These are phyloP conservation scores for Mycena citricolor DNA, from an alignment of 1,284 basidiomycete genomes.

Conservation along the genomic window DNA sequence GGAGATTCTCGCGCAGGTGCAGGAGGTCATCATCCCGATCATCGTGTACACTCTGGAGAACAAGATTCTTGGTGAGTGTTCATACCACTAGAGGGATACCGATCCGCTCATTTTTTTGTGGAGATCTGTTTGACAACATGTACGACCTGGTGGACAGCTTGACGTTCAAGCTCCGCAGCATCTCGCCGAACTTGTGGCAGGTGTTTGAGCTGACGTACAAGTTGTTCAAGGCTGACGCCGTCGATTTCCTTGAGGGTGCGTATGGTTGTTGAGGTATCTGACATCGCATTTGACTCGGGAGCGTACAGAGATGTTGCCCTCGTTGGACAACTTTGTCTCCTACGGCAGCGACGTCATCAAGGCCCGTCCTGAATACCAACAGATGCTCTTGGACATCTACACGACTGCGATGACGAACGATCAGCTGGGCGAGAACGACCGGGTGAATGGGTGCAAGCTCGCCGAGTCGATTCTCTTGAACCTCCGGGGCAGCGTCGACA, in stretches of 20 bases:
- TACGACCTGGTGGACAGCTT: conserved; percentile 85
- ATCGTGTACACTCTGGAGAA: conserved; percentile 77
- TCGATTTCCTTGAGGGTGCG: conserved; percentile 83
- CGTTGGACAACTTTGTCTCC: conserved; percentile 87
- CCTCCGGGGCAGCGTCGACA: conserved; percentile 74
- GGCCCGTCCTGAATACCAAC: conserved; percentile 70
- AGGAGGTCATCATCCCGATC: conserved; percentile 80
- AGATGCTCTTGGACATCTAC: conserved; percentile 86
- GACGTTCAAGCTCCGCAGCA: conserved; percentile 78
- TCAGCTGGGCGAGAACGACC: conserved; percentile 80
- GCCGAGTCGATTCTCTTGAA: conserved; percentile 83
- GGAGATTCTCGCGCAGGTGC: conserved; percentile 79
- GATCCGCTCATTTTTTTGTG: neutral
- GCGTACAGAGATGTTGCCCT: conserved; percentile 79
- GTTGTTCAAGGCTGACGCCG: conserved; percentile 81
- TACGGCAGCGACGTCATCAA: conserved; percentile 81
- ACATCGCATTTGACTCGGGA: conserved; percentile 3
- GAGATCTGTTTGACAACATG: conserved; percentile 87
- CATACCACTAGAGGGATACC: neutral
- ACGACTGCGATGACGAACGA: conserved; percentile 70
- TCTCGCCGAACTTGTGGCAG: conserved; percentile 85
- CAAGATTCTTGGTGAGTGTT: conserved; percentile 60
- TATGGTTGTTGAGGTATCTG: neutral
- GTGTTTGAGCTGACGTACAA: conserved; percentile 83
- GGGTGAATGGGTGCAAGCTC: conserved; percentile 83